Evolutionary conservation across 805 yeast genomes (phyloP), one percentile per base, ranked within the genome.

Genomic region (Kodamaea hsintzibuensis): DNA sequence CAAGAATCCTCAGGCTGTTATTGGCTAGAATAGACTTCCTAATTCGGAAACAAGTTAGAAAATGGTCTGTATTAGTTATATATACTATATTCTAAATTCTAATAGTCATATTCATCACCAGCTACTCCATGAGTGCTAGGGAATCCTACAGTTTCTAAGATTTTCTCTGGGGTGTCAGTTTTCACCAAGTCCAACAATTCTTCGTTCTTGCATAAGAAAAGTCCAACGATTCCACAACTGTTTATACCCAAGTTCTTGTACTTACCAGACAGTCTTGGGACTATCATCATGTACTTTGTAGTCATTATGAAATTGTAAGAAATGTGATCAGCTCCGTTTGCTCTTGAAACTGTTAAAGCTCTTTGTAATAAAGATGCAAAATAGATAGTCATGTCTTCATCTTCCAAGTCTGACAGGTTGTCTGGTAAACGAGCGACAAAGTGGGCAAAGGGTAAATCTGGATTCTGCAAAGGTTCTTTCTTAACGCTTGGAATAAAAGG

Each of bases 291-390:
- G 89, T 95, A 93, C 51, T 83, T 80, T 48, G 84, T 83, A 47
- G 96, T 91, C 80, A 93, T 82, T 44, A 91, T 72, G 37, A 92
- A 83, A 66, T 93, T 93, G 69, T 89, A 93, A 39, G 93, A 87
- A 49, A 85, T 73, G 44, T 75, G 74, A n/a, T 64, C 59, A 13
- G 71, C 62, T 5, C 69, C 75, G 50, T 70, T 62, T 55, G 86
- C 86, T 65, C 84, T 83, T 64, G 84, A 78, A 13, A 84, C 80
- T 2, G 92, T 86, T 61, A 91, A 71, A 0, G 84, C 79, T 57
- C 92, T 80, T 56, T 89, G 89, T 61, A 95, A 73, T 22, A 92
- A 75, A 5, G 89, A 80, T 52, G 88, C 81, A 70, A 88, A 93
- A 38, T 82, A 77, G 78, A 88, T 74, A 0, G 89, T 85, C 57